phyloP scores from a whole-genome alignment of 2,329 filamentous ascomycete species.

The Fusarium subglutinans region DNA sequence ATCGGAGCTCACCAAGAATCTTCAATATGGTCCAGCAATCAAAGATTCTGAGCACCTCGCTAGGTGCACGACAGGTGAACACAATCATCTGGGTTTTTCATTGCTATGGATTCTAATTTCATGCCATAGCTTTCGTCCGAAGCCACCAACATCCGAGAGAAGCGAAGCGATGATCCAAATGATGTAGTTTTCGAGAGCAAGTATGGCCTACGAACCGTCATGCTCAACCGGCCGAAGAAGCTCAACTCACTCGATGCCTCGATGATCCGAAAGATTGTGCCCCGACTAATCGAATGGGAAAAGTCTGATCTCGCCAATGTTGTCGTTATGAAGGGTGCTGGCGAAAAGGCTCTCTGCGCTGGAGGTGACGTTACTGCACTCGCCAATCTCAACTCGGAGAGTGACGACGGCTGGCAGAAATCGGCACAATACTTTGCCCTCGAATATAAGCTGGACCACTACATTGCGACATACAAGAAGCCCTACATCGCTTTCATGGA shows the following conservation, averaged over 20 bases:
- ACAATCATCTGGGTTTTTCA: background rate
- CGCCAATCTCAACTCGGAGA: conserved; percentile 75
- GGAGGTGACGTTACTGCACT: conserved; percentile 90
- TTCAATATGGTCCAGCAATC: conserved; percentile 82
- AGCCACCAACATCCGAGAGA: conserved; percentile 59
- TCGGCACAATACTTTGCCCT: conserved; percentile 89
- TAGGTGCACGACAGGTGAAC: conserved; percentile 50
- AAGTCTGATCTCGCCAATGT: conserved; percentile 95
- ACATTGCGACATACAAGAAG: conserved; percentile 92
- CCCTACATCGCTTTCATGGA: conserved; percentile 97
- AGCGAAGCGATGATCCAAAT: conserved; percentile 77
- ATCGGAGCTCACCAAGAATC: conserved; percentile 53
- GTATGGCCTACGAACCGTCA: conserved; percentile 89
- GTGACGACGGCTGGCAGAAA: conserved; percentile 73
- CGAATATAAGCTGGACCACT: conserved; percentile 96
- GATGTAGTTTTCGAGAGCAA: conserved; percentile 93
- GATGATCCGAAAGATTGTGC: conserved; percentile 95
- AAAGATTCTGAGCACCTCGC: conserved; percentile 72
- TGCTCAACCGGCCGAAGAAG: conserved; percentile 93
- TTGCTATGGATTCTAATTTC: conserved; percentile 6
- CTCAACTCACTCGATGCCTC: conserved; percentile 92
- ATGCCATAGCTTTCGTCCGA: conserved; percentile 48
- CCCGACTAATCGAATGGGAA: conserved; percentile 89
- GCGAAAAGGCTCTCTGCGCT: conserved; percentile 86
- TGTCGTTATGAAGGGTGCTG: conserved; percentile 89